phyloP scores from a whole-genome alignment of 805 yeast genomes.

The Pichia ethanolica region DNA sequence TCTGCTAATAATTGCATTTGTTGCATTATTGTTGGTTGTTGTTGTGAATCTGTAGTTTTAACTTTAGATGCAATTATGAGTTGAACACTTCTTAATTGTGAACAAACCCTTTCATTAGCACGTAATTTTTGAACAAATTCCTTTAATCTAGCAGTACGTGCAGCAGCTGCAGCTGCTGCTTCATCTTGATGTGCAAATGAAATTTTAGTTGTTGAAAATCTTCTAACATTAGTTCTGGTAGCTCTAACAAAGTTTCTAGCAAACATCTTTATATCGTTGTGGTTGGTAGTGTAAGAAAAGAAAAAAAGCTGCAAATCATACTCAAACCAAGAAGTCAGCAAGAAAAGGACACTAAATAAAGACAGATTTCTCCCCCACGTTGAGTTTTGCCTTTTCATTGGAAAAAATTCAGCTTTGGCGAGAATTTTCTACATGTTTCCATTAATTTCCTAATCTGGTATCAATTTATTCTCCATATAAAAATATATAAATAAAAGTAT shows the following conservation, averaged over 20 bases:
- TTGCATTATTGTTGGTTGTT: slow-evolving; percentile 16
- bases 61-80: slow-evolving; percentile 6
- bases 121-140: slow-evolving; percentile 4
- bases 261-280: not conserved
- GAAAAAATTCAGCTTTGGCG: too few species aligned
- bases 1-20: slow-evolving; percentile 25
- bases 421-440: too few species aligned
- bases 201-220: not conserved
- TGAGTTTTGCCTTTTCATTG: too few species aligned
- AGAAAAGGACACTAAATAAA: too few species aligned
- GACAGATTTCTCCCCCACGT: too few species aligned
- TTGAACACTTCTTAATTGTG: slow-evolving; percentile 6
- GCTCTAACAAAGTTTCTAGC: not conserved
- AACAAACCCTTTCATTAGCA: not conserved
- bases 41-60: slow-evolving; percentile 2
- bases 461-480: too few species aligned
- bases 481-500: too few species aligned
- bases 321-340: too few species aligned
- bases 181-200: slow-evolving; percentile 1
- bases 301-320: not conserved
- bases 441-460: too few species aligned
- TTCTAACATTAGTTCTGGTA: not conserved
- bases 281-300: not conserved
- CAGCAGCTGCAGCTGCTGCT: not conserved
- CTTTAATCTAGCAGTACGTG: slow-evolving; percentile 4